Evolutionary conservation across 257 asterid species (phyloP).

Genomic region (Catharanthus roseus): DNA sequence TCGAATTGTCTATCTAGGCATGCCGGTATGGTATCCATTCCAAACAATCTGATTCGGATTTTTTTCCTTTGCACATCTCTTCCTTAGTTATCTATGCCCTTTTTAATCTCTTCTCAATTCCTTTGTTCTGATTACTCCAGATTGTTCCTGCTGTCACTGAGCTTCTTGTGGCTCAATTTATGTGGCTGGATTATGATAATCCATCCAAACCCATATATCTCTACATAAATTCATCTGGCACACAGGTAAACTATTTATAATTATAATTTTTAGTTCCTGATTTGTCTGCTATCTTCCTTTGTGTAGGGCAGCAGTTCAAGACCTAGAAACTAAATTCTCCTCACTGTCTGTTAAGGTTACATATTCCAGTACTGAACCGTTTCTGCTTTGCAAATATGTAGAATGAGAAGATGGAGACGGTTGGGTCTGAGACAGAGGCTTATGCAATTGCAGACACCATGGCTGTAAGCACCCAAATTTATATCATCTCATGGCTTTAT

Average conservation of each 20-base stretch:
- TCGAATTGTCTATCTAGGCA: constrained; percentile 87
- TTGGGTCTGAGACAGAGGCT: constrained; percentile 92
- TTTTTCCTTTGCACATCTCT: background rate
- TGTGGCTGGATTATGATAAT: constrained; percentile 82
- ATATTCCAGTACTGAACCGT: background rate
- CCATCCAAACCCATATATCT: constrained; percentile 77
- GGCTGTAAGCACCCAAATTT: constrained; percentile 51
- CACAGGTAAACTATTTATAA: constrained; percentile 45
- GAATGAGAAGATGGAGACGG: constrained; percentile 77
- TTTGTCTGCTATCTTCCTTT: background rate
- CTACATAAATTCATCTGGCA: constrained; percentile 86
- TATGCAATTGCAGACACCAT: constrained; percentile 80
- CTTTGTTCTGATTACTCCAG: constrained; percentile 36
- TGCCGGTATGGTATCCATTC: constrained; percentile 63
- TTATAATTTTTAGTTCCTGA: background rate
- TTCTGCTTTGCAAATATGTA: constrained; percentile 21
- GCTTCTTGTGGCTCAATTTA: constrained; percentile 79
- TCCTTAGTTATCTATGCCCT: background rate
- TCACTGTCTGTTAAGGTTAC: background rate
- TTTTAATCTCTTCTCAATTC: background rate
- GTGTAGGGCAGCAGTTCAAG: background rate
- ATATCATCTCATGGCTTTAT: background rate
- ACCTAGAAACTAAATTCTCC: background rate
- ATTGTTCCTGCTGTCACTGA: constrained; percentile 87
- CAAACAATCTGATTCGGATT: constrained; percentile 1